Conservation (phyloP, 345 rosid genomes). For the Salix dunnii region DNA sequence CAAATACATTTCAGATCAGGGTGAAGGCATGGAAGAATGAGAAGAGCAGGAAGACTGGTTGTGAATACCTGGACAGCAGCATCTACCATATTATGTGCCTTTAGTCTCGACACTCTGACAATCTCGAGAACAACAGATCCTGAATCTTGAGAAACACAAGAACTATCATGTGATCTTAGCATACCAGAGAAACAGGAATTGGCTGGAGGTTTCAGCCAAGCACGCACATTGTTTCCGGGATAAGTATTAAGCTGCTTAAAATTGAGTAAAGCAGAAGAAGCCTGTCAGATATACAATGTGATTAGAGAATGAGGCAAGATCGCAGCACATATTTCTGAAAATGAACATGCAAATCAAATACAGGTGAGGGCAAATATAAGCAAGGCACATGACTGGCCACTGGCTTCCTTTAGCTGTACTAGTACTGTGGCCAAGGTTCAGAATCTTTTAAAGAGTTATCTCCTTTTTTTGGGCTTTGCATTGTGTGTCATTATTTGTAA, state of each 20-base stretch:
- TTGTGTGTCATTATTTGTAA: constrained; percentile 35
- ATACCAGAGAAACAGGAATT: constrained; percentile 27
- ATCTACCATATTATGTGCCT: constrained; percentile 82
- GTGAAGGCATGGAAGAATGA: neutral
- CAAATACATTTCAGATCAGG: neutral
- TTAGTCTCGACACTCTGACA: constrained; percentile 58
- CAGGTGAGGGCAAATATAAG: constrained; percentile 21
- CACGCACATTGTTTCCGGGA: constrained; percentile 28
- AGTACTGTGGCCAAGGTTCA: constrained; percentile 43
- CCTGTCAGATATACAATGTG: constrained; percentile 39
- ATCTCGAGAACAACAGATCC: constrained; percentile 65
- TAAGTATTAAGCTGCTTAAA: constrained; percentile 37
- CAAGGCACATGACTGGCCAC: constrained; percentile 56
- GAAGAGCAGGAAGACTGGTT: neutral
- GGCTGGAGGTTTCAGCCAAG: constrained; percentile 40
- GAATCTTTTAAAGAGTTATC: constrained; percentile 37
- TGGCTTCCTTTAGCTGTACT: constrained; percentile 51
- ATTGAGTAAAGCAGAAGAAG: constrained; percentile 43
- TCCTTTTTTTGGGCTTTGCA: constrained; percentile 34
- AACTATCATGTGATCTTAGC: constrained; percentile 29
- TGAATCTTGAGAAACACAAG: constrained; percentile 47
- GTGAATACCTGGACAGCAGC: constrained; percentile 70
- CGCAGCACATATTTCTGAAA: neutral
- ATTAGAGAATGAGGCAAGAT: constrained; percentile 7
- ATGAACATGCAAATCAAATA: neutral